These are phyloP conservation scores for Sporisorium exsertum DNA, from an alignment of 1,284 basidiomycete genomes.

Conservation along the genomic window DNA sequence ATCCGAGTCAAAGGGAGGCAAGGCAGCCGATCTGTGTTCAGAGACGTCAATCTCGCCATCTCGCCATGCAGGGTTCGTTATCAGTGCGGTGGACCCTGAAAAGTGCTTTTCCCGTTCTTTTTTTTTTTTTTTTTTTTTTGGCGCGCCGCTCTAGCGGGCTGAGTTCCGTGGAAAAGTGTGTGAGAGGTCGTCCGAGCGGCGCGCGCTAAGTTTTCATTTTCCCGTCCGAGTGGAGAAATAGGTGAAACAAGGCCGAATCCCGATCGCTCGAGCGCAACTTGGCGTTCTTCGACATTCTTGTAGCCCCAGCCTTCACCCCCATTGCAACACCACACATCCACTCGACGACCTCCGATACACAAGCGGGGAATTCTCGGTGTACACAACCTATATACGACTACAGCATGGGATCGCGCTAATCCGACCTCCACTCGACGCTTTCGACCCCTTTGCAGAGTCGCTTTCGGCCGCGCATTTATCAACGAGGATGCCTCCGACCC, in stretches of 20 bases:
- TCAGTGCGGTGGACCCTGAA: slow-evolving; percentile 37
- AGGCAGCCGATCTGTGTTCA: slow-evolving; percentile 3
- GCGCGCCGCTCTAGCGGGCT: slow-evolving; percentile 13
- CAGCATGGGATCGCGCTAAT: slow-evolving; percentile 8
- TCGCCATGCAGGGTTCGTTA: slow-evolving; percentile 40
- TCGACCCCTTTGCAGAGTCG: slow-evolving; percentile 1
- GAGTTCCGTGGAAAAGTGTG: slow-evolving; percentile 6
- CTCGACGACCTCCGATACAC: not conserved
- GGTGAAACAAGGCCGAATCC: slow-evolving; percentile 32
- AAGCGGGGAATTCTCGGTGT: no score
- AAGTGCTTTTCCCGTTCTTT: slow-evolving; percentile 14
- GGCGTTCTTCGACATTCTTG: not conserved
- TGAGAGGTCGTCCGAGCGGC: slow-evolving; percentile 27
- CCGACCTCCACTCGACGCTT: not conserved
- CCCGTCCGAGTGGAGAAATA: slow-evolving; percentile 25
- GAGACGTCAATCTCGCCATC: not conserved
- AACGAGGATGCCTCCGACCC: slow-evolving; percentile 34
- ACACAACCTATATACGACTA: not conserved
- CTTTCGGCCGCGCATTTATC: slow-evolving; percentile 1
- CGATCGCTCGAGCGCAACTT: no score
- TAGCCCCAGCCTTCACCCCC: not conserved
- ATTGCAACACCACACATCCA: not conserved
- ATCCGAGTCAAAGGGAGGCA: not conserved
- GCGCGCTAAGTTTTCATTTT: slow-evolving; percentile 11
- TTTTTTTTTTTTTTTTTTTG: slow-evolving; percentile 1